These are phyloP conservation scores for Triticum aestivum DNA, from an alignment of 176 grass and related monocot genomes.

Conservation along the genomic window DNA sequence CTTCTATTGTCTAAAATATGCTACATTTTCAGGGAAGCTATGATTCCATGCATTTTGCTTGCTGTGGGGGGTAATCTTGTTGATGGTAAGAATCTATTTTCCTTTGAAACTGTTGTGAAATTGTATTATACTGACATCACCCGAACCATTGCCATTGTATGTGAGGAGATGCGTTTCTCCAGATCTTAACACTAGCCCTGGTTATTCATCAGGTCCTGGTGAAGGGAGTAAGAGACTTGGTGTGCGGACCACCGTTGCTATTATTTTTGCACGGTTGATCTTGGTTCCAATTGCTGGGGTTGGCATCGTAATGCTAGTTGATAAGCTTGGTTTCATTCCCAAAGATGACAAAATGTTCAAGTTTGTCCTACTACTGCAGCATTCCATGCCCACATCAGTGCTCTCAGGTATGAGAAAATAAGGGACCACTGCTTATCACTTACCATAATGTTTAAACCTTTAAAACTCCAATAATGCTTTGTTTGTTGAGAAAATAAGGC, in stretches of 20 bases:
- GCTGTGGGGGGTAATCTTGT: constrained; percentile 99
- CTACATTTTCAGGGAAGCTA: constrained; percentile 69
- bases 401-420: constrained; percentile 68
- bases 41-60: constrained; percentile 99
- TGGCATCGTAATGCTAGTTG: constrained; percentile 71
- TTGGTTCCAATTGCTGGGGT: constrained; percentile 88
- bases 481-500: background rate
- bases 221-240: constrained; percentile 96
- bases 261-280: constrained; percentile 81
- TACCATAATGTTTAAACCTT: background rate
- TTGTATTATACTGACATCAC: background rate
- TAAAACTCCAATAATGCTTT: background rate
- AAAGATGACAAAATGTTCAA: constrained; percentile 97
- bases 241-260: constrained; percentile 71
- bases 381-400: constrained; percentile 98
- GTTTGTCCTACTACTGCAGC: constrained; percentile 91
- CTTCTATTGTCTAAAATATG: constrained; percentile 14
- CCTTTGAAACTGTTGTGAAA: background rate
- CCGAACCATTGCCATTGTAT: background rate
- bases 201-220: constrained; percentile 73
- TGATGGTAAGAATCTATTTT: constrained; percentile 66
- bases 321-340: constrained; percentile 87
- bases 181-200: background rate
- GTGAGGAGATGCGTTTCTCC: background rate
- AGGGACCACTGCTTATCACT: background rate